Conservation (phyloP, 352 stramenopile species). For the Phytophthora kernoviae region DNA sequence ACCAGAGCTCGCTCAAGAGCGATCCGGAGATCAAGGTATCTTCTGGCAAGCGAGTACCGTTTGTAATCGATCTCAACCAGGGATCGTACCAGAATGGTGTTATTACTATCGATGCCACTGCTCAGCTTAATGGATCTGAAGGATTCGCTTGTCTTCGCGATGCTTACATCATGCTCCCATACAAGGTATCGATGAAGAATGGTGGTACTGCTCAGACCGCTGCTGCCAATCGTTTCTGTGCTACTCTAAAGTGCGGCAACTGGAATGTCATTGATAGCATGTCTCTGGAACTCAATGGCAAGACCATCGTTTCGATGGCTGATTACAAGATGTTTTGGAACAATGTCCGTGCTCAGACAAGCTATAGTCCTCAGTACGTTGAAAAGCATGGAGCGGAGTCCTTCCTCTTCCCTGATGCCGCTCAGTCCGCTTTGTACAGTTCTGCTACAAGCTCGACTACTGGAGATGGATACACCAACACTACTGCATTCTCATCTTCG, state of each 20-base stretch:
- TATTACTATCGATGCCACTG: conserved; percentile 5
- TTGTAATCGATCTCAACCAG: conserved; percentile 5
- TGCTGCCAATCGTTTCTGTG: conserved; percentile 1
- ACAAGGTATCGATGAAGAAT: conserved; percentile 10
- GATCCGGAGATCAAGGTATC: neutral
- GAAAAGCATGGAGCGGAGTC: conserved; percentile 14
- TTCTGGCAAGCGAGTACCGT: neutral
- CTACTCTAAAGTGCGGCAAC: neutral
- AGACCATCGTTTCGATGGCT: conserved; percentile 5
- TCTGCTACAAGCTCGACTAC: neutral
- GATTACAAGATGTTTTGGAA: conserved; percentile 14
- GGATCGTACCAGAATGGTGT: neutral
- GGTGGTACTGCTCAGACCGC: neutral
- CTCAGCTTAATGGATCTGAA: conserved; percentile 3
- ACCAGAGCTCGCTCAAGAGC: conserved; percentile 1
- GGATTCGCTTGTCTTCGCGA: conserved; percentile 2
- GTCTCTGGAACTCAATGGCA: conserved; percentile 11
- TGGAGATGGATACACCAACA: conserved; percentile 17
- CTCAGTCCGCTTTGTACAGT: neutral
- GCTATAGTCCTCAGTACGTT: conserved; percentile 13
- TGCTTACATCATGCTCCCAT: conserved; percentile 9
- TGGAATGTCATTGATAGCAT: conserved; percentile 15
- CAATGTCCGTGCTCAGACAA: conserved; percentile 11
- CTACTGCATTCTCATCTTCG: neutral
- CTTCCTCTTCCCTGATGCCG: conserved; percentile 10